Percentiles rank a stretch among this genome's conserved stretches.
phyloP scores from a whole-genome alignment of 306 rosid genomes.

The Aeschynomene evenia region DNA sequence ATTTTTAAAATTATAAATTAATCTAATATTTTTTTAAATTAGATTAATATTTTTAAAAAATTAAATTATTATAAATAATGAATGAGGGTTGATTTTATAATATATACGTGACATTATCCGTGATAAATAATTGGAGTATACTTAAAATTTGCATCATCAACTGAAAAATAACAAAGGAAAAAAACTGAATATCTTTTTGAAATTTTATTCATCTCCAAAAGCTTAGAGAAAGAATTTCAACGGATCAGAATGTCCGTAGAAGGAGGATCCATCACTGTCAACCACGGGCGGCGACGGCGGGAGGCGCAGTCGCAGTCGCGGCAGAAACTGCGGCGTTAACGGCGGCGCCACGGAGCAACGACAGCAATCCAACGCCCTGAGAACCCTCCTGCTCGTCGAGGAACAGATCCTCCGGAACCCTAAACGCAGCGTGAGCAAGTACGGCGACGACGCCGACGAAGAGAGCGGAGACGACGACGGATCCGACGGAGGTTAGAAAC shows the following conservation, averaged over 20 bases:
- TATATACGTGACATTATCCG: too few relatives aligned
- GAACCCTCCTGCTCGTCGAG: slow-evolving; percentile 62
- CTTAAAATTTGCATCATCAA: slow-evolving; percentile 21
- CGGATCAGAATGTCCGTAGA: slow-evolving; percentile 23
- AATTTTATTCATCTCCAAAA: not conserved
- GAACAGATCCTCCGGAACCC: slow-evolving; percentile 90
- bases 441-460: slow-evolving; percentile 59
- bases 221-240: not conserved
- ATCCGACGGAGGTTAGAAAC: slow-evolving; percentile 86
- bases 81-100: too few relatives aligned
- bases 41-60: too few relatives aligned
- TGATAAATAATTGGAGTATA: too few relatives aligned
- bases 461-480: slow-evolving; percentile 67
- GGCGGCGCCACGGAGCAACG: slow-evolving; percentile 61
- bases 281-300: slow-evolving; percentile 37
- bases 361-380: slow-evolving; percentile 56
- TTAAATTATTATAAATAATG: too few relatives aligned
- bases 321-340: slow-evolving; percentile 45
- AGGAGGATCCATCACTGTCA: slow-evolving; percentile 27
- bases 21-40: too few relatives aligned
- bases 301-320: slow-evolving; percentile 30
- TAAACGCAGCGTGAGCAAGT: slow-evolving; percentile 68
- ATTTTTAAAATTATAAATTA: too few relatives aligned
- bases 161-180: not conserved
- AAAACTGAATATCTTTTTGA: not conserved